These are phyloP conservation scores for Populus hybrid DNA, from an alignment of 441 rosid genomes.

Conservation along the genomic window DNA sequence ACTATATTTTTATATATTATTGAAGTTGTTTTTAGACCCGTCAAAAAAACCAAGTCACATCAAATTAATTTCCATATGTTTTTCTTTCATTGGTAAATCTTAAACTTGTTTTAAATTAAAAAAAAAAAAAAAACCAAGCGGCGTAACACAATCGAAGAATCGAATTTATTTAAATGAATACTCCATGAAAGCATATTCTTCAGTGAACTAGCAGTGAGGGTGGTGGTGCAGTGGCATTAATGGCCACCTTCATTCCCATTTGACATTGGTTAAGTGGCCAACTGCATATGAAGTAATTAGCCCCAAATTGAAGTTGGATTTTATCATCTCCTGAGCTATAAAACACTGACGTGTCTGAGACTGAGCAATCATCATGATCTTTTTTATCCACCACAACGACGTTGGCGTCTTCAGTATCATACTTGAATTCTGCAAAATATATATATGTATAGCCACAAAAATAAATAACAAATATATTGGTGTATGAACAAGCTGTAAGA, in stretches of 20 bases:
- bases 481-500: too few species aligned
- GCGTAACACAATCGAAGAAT: too few species aligned
- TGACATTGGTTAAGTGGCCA: not conserved
- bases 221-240: constrained; percentile 2
- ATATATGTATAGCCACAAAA: too few species aligned
- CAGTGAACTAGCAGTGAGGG: not conserved
- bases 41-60: too few species aligned
- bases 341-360: not conserved
- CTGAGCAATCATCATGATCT: constrained; percentile 9
- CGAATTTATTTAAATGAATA: too few species aligned
- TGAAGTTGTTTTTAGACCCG: too few species aligned
- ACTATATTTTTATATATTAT: too few species aligned
- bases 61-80: too few species aligned
- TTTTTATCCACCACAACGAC: constrained; percentile 1
- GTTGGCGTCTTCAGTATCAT: not conserved
- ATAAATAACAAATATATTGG: too few species aligned
- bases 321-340: constrained; percentile 7
- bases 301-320: not conserved
- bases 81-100: too few species aligned
- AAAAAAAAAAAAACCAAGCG: too few species aligned
- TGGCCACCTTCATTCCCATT: constrained; percentile 12
- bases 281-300: constrained; percentile 3
- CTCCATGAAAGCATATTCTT: not conserved
- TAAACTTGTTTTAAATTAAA: too few species aligned
- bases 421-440: not conserved